A percentile compares a stretch with the other conserved stretches of the same genome.
phyloP scores from a whole-genome alignment of 192 early-diverging fungal species.

The Thamnidium elegans region DNA sequence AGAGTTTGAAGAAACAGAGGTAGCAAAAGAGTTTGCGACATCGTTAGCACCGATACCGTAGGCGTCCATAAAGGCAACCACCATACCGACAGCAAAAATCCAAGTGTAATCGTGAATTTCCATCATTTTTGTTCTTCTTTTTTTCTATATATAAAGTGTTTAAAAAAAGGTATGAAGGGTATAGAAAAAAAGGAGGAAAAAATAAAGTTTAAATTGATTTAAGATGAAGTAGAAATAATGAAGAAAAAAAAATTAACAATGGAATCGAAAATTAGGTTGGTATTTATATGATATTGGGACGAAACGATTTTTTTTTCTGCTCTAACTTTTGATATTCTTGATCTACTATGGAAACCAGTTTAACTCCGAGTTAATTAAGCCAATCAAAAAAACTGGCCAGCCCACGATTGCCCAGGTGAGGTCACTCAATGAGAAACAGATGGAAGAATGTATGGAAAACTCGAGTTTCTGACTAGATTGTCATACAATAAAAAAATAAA shows the following conservation, averaged over 20 bases:
- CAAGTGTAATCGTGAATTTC: slow-evolving; percentile 48
- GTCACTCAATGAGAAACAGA: background rate
- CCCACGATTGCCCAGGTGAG: background rate
- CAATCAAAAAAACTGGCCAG: background rate
- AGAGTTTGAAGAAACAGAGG: slow-evolving; percentile 79
- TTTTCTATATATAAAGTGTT: background rate
- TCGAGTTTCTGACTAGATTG: background rate
- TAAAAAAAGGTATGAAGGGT: background rate
- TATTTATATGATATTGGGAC: too few species aligned
- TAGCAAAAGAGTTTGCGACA: slow-evolving; percentile 87
- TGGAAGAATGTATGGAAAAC: slow-evolving; percentile 1
- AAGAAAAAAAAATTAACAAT: background rate
- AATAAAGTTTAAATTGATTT: background rate
- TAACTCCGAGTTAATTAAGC: background rate
- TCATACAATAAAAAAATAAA: too few species aligned
- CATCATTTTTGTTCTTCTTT: slow-evolving; percentile 1
- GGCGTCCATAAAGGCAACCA: slow-evolving; percentile 68
- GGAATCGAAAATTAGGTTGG: background rate
- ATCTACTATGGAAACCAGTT: background rate
- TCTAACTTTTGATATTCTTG: background rate
- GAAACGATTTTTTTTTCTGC: background rate
- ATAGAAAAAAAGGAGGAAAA: background rate
- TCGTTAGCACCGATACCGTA: slow-evolving; percentile 84
- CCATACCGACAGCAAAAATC: slow-evolving; percentile 64
- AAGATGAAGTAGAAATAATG: background rate